Conservation (phyloP, 2,329 filamentous ascomycete genomes). For the Fusarium avenaceum region DNA sequence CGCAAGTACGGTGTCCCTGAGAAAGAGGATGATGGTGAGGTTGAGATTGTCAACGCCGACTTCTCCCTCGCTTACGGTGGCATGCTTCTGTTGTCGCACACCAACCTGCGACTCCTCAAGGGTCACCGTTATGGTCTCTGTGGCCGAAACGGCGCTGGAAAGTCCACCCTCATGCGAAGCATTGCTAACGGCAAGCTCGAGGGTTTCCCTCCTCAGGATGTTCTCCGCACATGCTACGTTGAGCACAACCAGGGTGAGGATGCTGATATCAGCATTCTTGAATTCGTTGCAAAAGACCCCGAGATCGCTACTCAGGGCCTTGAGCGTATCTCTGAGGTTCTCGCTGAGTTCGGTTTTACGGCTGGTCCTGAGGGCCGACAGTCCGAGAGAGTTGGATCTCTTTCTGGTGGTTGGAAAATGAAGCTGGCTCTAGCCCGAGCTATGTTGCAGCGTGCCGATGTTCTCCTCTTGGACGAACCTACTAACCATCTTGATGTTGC, state of each 20-base stretch:
- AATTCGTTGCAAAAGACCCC: conserved; percentile 92
- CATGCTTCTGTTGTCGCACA: conserved; percentile 96
- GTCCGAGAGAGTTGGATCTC: conserved; percentile 88
- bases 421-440: conserved; percentile 96
- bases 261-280: conserved; percentile 93
- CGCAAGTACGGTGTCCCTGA: conserved; percentile 87
- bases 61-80: conserved; percentile 98
- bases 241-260: conserved; percentile 99
- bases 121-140: conserved; percentile 98
- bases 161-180: conserved; percentile 98
- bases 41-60: conserved; percentile 96
- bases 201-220: conserved; percentile 93
- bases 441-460: conserved; percentile 97
- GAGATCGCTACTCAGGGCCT: conserved; percentile 82
- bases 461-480: conserved; percentile 96
- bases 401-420: conserved; percentile 99
- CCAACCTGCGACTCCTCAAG: conserved; percentile 93
- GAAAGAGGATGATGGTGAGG: conserved; percentile 91
- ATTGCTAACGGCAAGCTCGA: conserved; percentile 97
- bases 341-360: conserved; percentile 94
- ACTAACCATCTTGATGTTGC: conserved; percentile 98
- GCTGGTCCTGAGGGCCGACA: conserved; percentile 90
- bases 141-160: conserved; percentile 96
- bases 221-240: conserved; percentile 95
- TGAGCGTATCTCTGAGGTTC: conserved; percentile 85